Base-by-base conservation (phyloP, 495 filamentous ascomycete species). In the Clohesyomyces aquaticus region DNA sequence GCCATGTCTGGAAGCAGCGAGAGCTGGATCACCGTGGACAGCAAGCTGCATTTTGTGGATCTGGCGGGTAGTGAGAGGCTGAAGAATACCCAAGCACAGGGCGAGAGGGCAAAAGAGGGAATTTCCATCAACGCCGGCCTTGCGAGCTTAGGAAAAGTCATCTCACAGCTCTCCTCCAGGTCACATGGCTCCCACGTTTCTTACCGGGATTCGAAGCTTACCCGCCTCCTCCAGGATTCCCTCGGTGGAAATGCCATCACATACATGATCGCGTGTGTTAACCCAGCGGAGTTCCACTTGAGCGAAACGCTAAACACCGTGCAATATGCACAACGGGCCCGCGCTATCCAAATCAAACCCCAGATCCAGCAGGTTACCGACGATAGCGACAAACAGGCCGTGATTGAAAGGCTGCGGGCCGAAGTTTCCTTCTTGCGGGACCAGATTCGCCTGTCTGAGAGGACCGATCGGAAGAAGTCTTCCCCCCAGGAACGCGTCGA, bases 191-290 rank as follows among this genome's bases (percentile, higher is more conserved):
- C 91, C 19, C 95, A 99, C 74, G 91, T 99, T 42, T 98, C 95
- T 4, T 99, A 99, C 75, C 91, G 94, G 41, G 94, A 99, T 76
- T 99, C 94, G 14, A 92, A 89, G 74, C 87, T 99, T 57, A 99
- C 94, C 16, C 89, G 94, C 54, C 82, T 99, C 12, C 85, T 99
- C 16, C 95, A 98, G 79, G 94, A 99, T 74, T 99, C 94, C 1
- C 80, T 99, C n/a, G 94, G 94, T 48, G 95, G 95, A 3, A 98
- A 95, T 71, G 95, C 94, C 0, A 95, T 96, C 70, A 99, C 94
- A 1, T 99, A 98, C 76, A 97, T 99, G 94, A 93, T 99, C 78
- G 94, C 94, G 27, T 99, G 94, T 77, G 93, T 99, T 23, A 98
- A 91, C 4, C 94, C 93, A 4, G 92, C 92, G 14, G 93, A 96